phyloP scores from a whole-genome alignment of 1,139 yeast genomes.

The Komagataea norvegica region DNA sequence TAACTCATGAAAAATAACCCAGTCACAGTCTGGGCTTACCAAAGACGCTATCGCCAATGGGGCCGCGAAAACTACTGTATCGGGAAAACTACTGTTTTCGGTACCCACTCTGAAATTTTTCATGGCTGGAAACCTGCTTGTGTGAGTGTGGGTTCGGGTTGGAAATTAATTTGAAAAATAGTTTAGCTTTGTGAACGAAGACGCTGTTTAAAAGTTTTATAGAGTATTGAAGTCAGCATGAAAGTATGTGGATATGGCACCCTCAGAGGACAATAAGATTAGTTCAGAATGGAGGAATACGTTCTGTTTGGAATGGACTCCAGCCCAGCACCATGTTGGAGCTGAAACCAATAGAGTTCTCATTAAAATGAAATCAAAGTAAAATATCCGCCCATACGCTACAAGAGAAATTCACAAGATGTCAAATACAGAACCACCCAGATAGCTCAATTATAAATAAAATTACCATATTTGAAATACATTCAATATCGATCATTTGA shows the following conservation, averaged over 20 bases:
- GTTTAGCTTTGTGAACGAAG: constrained; percentile 5
- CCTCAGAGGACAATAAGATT: not conserved
- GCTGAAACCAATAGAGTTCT: no score
- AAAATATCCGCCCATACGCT: no score
- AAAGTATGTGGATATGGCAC: constrained; percentile 21
- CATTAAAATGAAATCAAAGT: no score
- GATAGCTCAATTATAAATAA: no score
- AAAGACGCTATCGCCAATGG: not conserved
- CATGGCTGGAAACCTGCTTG: no score
- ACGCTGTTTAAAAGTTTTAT: not conserved
- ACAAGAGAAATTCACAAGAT: no score
- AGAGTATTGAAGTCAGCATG: constrained; percentile 21
- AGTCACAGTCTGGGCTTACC: constrained; percentile 7
- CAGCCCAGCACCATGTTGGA: no score
- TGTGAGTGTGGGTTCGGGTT: constrained; percentile 1
- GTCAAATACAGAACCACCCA: no score
- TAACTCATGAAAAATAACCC: not conserved
- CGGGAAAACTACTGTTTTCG: constrained; percentile 6
- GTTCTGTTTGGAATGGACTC: no score
- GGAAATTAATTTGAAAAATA: constrained; percentile 11
- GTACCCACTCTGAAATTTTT: constrained; percentile 14
- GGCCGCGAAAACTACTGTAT: constrained; percentile 2
- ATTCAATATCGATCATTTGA: no score
- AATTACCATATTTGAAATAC: no score
- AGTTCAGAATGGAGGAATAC: not conserved